Evolutionary conservation across 2,329 filamentous ascomycete species (phyloP).

Genomic region (Bisporella sp.): DNA sequence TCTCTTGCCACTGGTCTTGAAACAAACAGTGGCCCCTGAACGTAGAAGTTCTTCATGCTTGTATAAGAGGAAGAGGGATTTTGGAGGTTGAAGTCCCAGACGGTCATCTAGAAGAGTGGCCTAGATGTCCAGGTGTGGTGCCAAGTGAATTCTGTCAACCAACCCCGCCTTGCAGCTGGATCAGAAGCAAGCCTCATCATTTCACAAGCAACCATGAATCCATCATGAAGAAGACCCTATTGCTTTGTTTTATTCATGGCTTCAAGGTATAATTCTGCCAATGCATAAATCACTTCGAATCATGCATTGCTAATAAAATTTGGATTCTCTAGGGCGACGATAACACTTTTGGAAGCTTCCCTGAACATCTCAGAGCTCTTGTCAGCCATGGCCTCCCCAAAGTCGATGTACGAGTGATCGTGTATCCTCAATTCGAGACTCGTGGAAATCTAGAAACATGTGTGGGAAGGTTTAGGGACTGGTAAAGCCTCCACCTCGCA

Average conservation of each 20-base stretch:
- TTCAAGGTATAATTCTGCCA: conserved; percentile 56
- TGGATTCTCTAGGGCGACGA: conserved; percentile 55
- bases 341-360: conserved; percentile 70
- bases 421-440: conserved; percentile 82
- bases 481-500: conserved; percentile 36
- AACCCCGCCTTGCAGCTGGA: no score
- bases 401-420: conserved; percentile 56
- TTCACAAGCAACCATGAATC: background rate
- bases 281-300: background rate
- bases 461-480: conserved; percentile 68
- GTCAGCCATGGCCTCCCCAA: conserved; percentile 61
- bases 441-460: conserved; percentile 66
- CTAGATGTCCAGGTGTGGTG: no score
- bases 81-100: no score
- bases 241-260: conserved; percentile 81
- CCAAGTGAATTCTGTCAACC: no score
- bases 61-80: no score
- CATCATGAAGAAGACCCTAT: conserved; percentile 69
- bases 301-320: background rate
- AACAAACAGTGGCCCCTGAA: no score
- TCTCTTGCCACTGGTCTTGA: no score
- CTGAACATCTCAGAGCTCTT: conserved; percentile 60
- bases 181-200: background rate
- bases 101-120: no score
- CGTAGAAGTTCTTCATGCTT: no score